phyloP scores from a whole-genome alignment of 371 early-diverging fungal species.

The Lichtheimia hyalospora region DNA sequence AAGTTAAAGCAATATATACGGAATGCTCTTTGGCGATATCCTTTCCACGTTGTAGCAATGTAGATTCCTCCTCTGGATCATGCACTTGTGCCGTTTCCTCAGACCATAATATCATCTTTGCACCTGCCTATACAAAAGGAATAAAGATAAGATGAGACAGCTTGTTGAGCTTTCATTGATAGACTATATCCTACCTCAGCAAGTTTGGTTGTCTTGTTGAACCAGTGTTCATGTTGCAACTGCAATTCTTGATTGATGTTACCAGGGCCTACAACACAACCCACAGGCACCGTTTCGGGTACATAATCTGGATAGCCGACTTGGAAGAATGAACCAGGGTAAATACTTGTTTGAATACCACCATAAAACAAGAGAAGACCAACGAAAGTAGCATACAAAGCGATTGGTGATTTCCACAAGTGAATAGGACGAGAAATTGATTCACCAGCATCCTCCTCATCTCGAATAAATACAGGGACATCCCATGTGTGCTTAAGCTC shows the following conservation, averaged over 20 bases:
- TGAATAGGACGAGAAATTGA: background rate
- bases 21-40: slow-evolving; percentile 33
- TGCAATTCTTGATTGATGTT: slow-evolving; percentile 6
- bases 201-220: slow-evolving; percentile 20
- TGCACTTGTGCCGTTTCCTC: slow-evolving; percentile 30
- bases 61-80: slow-evolving; percentile 17
- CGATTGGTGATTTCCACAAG: slow-evolving; percentile 16
- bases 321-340: slow-evolving; percentile 31
- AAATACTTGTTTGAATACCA: slow-evolving; percentile 25
- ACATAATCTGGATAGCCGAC: slow-evolving; percentile 22
- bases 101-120: slow-evolving; percentile 51
- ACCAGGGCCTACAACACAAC: slow-evolving; percentile 36
- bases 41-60: slow-evolving; percentile 27
- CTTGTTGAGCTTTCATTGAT: background rate
- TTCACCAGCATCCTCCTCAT: background rate
- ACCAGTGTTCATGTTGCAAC: slow-evolving; percentile 26
- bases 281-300: slow-evolving; percentile 28
- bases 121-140: slow-evolving; percentile 26
- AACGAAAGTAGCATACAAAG: slow-evolving; percentile 10
- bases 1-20: slow-evolving; percentile 45
- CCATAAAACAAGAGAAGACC: slow-evolving; percentile 18
- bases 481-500: slow-evolving; percentile 14
- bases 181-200: slow-evolving; percentile 13
- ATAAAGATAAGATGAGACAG: background rate
- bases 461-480: background rate